Evolutionary conservation across 2,329 filamentous ascomycete genomes (phyloP), one percentile per base, ranked within the genome.

Genomic region (Fusarium sp.): DNA sequence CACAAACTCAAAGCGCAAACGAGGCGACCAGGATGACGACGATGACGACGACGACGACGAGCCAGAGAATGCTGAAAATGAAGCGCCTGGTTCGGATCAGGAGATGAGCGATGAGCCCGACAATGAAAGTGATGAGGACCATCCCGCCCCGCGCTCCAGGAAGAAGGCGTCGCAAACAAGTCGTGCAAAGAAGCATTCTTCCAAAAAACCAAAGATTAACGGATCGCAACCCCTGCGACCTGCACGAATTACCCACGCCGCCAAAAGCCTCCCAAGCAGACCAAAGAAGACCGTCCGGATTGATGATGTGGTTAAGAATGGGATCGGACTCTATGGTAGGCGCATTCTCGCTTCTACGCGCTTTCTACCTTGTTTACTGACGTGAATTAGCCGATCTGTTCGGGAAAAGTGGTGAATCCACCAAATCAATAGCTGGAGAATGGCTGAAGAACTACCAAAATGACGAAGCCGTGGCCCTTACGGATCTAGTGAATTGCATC

Each of bases 401-500:
- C 66, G 82, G 80, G 36, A 87, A 80, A 37, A 87, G 84, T 14
- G 85, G 85, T 32, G 78, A 85, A 52, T 75, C 79, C 46, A 77
- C 82, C 15, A 80, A 86, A 51, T 79, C 83, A 53, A 82, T 88
- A 49, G 85, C 85, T 19, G 80, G 82, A 47, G 79, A 83, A 50
- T 90, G 87, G 85, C 79, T 87, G 56, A 77, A 80, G 54, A 80
- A 80, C 56, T 89, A 88, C 69, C 79, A 80, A 61, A 75, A 76
- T 6, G 80, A 88, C 67, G 79, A 82, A 57, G 78, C 81, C 14
- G 77, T 74, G 25, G 85, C 86, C 10, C 77, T 89, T 61, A 81
- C 82, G 14, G 86, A 89, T 44, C 76, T 90, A 50, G 82, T 90
- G 67, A 90, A 89, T 74, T 88, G 87, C 64, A 82, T 89, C 32